phyloP scores from a whole-genome alignment of 2,329 filamentous ascomycete species.

The Fusarium agapanthi region DNA sequence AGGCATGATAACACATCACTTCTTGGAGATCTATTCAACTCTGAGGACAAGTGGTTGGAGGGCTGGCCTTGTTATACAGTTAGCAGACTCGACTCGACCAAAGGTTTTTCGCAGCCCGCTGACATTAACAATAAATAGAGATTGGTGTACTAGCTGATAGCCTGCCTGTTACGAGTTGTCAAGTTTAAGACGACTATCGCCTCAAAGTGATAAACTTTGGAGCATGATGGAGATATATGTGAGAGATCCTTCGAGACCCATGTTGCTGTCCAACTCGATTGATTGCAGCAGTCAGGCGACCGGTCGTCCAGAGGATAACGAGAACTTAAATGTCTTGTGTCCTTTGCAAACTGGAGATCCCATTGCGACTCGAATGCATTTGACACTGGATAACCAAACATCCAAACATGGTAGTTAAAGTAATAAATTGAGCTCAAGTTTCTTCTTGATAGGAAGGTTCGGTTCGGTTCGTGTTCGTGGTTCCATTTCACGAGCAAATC shows the following conservation, averaged over 20 bases:
- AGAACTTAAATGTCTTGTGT: not conserved
- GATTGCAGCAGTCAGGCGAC: not conserved
- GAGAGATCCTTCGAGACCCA: not conserved
- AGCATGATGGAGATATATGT: not conserved
- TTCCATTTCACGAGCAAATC: not conserved
- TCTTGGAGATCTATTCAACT: not conserved
- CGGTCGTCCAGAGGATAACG: not conserved
- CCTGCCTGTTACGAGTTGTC: not conserved
- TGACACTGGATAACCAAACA: not conserved
- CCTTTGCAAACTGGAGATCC: not conserved
- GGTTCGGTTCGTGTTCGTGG: no score
- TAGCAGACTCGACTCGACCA: not conserved
- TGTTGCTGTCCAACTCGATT: not conserved
- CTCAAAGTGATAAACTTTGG: not conserved
- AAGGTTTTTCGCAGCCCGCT: not conserved
- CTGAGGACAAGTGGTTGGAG: not conserved
- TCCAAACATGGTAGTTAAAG: not conserved
- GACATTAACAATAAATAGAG: not conserved
- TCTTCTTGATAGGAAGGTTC: not conserved
- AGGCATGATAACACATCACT: not conserved
- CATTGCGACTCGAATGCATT: not conserved
- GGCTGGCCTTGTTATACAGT: not conserved
- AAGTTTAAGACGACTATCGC: not conserved
- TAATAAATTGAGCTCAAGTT: not conserved
- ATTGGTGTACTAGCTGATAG: not conserved